These are phyloP conservation scores for Capsicum rhomboideum DNA, from an alignment of 257 asterid species.

Conservation along the genomic window DNA sequence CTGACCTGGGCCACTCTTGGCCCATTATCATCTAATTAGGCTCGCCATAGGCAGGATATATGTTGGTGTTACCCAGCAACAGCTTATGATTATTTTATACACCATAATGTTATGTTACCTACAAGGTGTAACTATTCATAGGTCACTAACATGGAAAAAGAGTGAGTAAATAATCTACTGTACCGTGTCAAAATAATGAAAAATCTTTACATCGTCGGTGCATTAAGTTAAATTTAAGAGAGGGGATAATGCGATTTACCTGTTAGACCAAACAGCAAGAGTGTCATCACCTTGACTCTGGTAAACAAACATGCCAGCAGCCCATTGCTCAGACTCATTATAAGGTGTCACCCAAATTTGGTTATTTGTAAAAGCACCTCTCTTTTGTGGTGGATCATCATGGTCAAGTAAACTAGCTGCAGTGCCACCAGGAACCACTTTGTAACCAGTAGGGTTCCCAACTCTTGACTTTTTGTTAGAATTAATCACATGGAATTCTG, in stretches of 20 bases:
- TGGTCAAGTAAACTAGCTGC: constrained; percentile 92
- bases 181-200: neutral
- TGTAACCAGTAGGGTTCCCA: constrained; percentile 84
- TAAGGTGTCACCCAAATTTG: constrained; percentile 95
- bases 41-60: neutral
- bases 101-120: neutral
- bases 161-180: neutral
- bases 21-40: neutral
- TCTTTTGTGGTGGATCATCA: constrained; percentile 70
- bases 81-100: neutral
- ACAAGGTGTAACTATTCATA: neutral
- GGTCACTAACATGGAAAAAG: neutral
- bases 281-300: constrained; percentile 96
- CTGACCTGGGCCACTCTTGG: neutral
- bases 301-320: constrained; percentile 81
- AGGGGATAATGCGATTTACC: constrained; percentile 27
- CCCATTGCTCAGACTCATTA: constrained; percentile 70
- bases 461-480: constrained; percentile 54
- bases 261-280: constrained; percentile 82
- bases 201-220: neutral
- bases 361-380: constrained; percentile 75
- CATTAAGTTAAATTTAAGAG: neutral
- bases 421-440: constrained; percentile 77
- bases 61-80: neutral
- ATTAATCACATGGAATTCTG: constrained; percentile 81